phyloP scores from a whole-genome alignment of 495 filamentous ascomycete genomes.

The Sabuloglossum arenarium region DNA sequence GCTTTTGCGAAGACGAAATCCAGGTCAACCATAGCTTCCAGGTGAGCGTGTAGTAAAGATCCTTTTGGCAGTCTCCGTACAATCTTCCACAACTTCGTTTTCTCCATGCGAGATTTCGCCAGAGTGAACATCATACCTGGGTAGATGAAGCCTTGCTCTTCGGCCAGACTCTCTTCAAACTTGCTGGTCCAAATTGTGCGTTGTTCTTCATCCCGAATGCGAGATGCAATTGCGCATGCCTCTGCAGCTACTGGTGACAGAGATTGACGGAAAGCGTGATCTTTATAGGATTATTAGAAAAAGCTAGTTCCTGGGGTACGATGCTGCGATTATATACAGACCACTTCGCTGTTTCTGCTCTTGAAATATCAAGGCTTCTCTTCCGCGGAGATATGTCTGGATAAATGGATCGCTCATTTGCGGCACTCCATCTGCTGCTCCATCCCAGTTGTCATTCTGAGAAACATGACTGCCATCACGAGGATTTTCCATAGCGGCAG shows the following conservation, averaged over 20 bases:
- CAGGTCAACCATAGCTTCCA: constrained; percentile 77
- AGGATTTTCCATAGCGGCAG: not conserved
- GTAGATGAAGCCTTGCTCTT: constrained; percentile 34
- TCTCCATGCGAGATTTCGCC: constrained; percentile 60
- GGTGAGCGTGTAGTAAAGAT: constrained; percentile 66
- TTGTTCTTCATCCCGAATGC: constrained; percentile 59
- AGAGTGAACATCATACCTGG: constrained; percentile 80
- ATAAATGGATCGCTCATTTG: constrained; percentile 45
- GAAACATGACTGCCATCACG: constrained; percentile 6
- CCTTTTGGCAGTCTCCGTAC: constrained; percentile 80
- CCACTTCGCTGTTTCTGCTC: constrained; percentile 71
- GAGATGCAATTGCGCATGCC: constrained; percentile 56
- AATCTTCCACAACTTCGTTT: constrained; percentile 68
- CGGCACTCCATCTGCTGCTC: constrained; percentile 30
- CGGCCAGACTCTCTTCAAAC: constrained; percentile 40
- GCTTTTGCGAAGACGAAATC: constrained; percentile 53
- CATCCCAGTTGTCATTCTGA: constrained; percentile 35
- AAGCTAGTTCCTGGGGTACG: not conserved
- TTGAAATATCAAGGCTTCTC: constrained; percentile 55
- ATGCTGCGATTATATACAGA: constrained; percentile 16
- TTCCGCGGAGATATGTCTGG: constrained; percentile 52
- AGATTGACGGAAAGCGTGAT: constrained; percentile 40
- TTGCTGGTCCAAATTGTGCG: constrained; percentile 47
- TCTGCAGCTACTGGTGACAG: constrained; percentile 52
- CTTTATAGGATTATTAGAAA: constrained; percentile 15